These are phyloP conservation scores for Phaffia rhodozyma DNA, from an alignment of 1,284 basidiomycete genomes.

Conservation along the genomic window DNA sequence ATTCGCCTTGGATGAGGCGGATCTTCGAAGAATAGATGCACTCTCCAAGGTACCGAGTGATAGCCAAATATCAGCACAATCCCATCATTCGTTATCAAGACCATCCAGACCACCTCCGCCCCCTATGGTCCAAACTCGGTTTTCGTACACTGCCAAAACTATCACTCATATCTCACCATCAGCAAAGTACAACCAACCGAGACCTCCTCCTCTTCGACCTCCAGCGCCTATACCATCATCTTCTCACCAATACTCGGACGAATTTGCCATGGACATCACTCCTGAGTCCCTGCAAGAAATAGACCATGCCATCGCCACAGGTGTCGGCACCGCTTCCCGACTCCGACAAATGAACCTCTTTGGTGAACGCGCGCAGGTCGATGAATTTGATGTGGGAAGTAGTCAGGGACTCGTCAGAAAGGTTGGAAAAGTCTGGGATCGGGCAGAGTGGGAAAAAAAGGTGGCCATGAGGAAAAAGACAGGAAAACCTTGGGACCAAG, in stretches of 20 bases:
- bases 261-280: not conserved
- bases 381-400: conserved; percentile 21
- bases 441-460: conserved; percentile 46
- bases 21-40: too few relatives aligned
- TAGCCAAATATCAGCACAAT: too few relatives aligned
- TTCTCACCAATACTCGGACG: not conserved
- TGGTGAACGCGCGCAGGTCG: conserved; percentile 34
- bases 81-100: too few relatives aligned
- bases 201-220: too few relatives aligned
- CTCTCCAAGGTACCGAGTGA: too few relatives aligned
- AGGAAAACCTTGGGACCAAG: conserved; percentile 35
- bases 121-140: too few relatives aligned
- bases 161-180: too few relatives aligned
- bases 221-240: not conserved
- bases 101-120: too few relatives aligned
- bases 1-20: too few relatives aligned
- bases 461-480: conserved; percentile 25
- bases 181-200: too few relatives aligned
- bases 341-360: conserved; percentile 14
- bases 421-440: conserved; percentile 64
- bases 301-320: not conserved
- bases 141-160: too few relatives aligned
- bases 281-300: not conserved
- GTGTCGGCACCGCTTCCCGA: conserved; percentile 7
- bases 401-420: conserved; percentile 25